Evolutionary conservation across 805 yeast species (phyloP).

Genomic region (Zygotorulaspora florentina): DNA sequence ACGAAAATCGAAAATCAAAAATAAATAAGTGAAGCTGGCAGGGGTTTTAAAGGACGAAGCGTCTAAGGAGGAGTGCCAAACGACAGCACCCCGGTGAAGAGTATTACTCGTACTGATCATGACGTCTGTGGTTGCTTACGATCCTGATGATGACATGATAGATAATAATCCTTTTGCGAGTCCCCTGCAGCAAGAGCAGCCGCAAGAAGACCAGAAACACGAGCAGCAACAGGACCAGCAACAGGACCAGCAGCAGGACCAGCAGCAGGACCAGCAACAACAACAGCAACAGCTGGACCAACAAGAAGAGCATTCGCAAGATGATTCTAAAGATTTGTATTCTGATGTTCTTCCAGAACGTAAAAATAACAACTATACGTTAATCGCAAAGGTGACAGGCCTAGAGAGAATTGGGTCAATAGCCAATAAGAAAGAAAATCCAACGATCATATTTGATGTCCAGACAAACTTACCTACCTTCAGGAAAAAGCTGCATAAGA

Average conservation of each 20-base stretch:
- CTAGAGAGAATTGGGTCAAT: slow-evolving; percentile 60
- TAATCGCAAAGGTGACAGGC: slow-evolving; percentile 56
- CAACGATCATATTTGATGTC: slow-evolving; percentile 70
- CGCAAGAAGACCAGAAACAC: slow-evolving; percentile 18
- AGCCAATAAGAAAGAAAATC: slow-evolving; percentile 63
- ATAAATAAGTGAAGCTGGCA: slow-evolving; percentile 12
- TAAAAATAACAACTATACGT: slow-evolving; percentile 29
- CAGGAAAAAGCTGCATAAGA: slow-evolving; percentile 64
- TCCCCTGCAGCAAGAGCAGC: slow-evolving; percentile 30
- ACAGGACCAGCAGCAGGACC: slow-evolving; percentile 1
- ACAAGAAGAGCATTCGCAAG: slow-evolving; percentile 8
- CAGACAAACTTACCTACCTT: slow-evolving; percentile 68
- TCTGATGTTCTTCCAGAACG: background rate
- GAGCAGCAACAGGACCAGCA: background rate
- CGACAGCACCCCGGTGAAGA: too few relatives aligned
- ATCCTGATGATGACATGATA: slow-evolving; percentile 44
- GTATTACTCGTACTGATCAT: background rate
- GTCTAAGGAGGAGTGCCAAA: background rate
- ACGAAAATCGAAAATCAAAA: slow-evolving; percentile 11
- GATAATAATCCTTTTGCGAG: slow-evolving; percentile 63
- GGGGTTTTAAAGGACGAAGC: background rate
- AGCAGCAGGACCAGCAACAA: slow-evolving; percentile 10
- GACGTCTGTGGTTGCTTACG: slow-evolving; percentile 9
- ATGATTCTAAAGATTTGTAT: slow-evolving; percentile 1
- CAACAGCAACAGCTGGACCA: slow-evolving; percentile 3